Conservation (phyloP, 768 basidiomycete genomes). For the Mycena sanguinolenta region DNA sequence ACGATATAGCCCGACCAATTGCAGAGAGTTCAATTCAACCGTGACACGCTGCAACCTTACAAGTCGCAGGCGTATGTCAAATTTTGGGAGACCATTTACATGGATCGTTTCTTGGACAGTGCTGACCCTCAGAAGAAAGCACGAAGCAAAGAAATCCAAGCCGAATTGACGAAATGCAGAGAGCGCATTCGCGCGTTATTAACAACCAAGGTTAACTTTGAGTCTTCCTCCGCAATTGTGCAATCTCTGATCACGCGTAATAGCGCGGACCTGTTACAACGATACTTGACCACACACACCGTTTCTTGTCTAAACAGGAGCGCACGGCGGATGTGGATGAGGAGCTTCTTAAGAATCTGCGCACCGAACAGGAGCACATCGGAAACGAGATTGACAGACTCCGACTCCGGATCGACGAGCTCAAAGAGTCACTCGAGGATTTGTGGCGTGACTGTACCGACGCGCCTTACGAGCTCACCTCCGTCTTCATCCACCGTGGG, state of each 20-base stretch:
- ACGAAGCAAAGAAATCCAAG: conserved; percentile 77
- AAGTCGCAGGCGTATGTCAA: conserved; percentile 97
- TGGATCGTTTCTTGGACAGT: conserved; percentile 92
- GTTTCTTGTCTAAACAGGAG: conserved; percentile 69
- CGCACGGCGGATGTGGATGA: conserved; percentile 65
- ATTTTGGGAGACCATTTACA: conserved; percentile 86
- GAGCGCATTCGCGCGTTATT: conserved; percentile 77
- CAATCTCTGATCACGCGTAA: background rate
- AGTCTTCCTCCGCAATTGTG: conserved; percentile 1
- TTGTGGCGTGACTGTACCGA: conserved; percentile 79
- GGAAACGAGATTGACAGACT: conserved; percentile 69
- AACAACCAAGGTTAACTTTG: conserved; percentile 73
- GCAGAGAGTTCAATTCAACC: conserved; percentile 94
- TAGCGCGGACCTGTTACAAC: conserved; percentile 74
- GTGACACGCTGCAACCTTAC: conserved; percentile 90
- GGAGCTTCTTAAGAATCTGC: conserved; percentile 66
- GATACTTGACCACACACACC: conserved; percentile 67
- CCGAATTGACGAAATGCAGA: conserved; percentile 71
- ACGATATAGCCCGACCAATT: background rate
- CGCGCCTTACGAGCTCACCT: conserved; percentile 89
- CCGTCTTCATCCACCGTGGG: conserved; percentile 96
- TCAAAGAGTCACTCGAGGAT: conserved; percentile 79
- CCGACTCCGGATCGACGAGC: conserved; percentile 58
- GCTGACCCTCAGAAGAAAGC: conserved; percentile 80
- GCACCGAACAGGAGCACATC: conserved; percentile 66